Evolutionary conservation across 495 filamentous ascomycete species (phyloP), one percentile per base, ranked within the genome.

Genomic region (Podospora australis): DNA sequence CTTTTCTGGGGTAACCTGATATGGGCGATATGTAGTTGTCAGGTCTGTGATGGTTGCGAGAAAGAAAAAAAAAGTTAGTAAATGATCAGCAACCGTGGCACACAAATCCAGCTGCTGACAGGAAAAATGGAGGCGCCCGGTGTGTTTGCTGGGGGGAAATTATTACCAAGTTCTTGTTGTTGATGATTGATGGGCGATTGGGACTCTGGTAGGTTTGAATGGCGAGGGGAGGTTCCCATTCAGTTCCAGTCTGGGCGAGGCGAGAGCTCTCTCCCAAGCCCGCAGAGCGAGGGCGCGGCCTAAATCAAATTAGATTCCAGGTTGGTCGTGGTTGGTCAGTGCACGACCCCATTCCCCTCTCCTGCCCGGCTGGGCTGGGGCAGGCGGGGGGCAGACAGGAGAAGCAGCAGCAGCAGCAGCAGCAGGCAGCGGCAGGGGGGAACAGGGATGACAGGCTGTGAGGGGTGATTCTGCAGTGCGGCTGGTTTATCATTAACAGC

Each of bases 261-360:
- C 21, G 22, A 43, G 40, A 43, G 40, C 40, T 43, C 22, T 23
- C 40, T 11, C 21, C n/a, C 32, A n/a, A 17, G 2, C 32, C 32
- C 14, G 32, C n/a, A n/a, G 32, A 43, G 40, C 40, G 10, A 28
- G 22, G 40, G 40, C 40, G 40, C 40, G 40, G 40, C 40, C 40
- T 43, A 43, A 43, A n/a, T n/a, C 40, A 43, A 43, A 41, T 41
- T n/a, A 30, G 13, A 36, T 5, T 36, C 40, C 40, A 43, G 40
- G 40, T 29, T 43, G 40, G 40, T 25, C 22, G n/a, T 13, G 40
- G 16, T 11, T 21, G 21, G 21, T 40, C 17, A 22, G 17, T 20
- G 38, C 38, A 20, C 28, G 34, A n/a, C n/a, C n/a, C n/a, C 30
- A 14, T 34, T 10, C 30, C 16, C 30, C 30, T 14, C 30, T 34